Evolutionary conservation across 2,329 filamentous ascomycete species (phyloP).

Genomic region (Fonsecaea multimorphosa): DNA sequence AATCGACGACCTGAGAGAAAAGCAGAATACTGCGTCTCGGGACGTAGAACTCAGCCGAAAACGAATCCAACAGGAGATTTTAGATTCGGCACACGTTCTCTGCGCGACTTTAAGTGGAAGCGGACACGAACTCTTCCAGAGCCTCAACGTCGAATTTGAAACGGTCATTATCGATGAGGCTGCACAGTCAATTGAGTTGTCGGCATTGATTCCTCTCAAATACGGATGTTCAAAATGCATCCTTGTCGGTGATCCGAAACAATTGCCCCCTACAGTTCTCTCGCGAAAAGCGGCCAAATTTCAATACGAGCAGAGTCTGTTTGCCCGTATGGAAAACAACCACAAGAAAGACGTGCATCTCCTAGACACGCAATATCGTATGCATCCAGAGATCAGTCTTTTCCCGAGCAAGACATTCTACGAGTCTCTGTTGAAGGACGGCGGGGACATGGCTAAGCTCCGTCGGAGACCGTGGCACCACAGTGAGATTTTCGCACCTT

Average conservation of each 20-base stretch:
- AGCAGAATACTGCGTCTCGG: slow-evolving; percentile 78
- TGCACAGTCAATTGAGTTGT: slow-evolving; percentile 96
- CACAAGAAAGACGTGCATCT: slow-evolving; percentile 87
- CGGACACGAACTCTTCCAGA: slow-evolving; percentile 97
- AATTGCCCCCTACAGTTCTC: slow-evolving; percentile 92
- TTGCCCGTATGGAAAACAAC: slow-evolving; percentile 97
- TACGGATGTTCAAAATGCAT: slow-evolving; percentile 98
- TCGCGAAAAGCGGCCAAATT: slow-evolving; percentile 91
- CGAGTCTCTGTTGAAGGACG: slow-evolving; percentile 83
- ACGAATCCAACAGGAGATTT: slow-evolving; percentile 85
- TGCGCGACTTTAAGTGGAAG: slow-evolving; percentile 94
- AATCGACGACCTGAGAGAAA: slow-evolving; percentile 87
- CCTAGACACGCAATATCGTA: slow-evolving; percentile 97
- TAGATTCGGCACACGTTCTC: slow-evolving; percentile 88
- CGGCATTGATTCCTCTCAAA: slow-evolving; percentile 93
- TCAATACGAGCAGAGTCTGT: slow-evolving; percentile 96
- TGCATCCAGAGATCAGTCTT: slow-evolving; percentile 94
- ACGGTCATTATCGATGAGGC: slow-evolving; percentile 98
- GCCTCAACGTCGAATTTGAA: slow-evolving; percentile 93
- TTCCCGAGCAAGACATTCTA: slow-evolving; percentile 95
- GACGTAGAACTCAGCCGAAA: slow-evolving; percentile 86
- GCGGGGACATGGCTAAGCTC: slow-evolving; percentile 77
- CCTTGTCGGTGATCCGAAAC: slow-evolving; percentile 95
- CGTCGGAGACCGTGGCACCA: slow-evolving; percentile 85
- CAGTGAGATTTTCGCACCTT: slow-evolving; percentile 81